phyloP scores from a whole-genome alignment of 1,284 basidiomycete genomes.

The Salmacisia buchloeana region DNA sequence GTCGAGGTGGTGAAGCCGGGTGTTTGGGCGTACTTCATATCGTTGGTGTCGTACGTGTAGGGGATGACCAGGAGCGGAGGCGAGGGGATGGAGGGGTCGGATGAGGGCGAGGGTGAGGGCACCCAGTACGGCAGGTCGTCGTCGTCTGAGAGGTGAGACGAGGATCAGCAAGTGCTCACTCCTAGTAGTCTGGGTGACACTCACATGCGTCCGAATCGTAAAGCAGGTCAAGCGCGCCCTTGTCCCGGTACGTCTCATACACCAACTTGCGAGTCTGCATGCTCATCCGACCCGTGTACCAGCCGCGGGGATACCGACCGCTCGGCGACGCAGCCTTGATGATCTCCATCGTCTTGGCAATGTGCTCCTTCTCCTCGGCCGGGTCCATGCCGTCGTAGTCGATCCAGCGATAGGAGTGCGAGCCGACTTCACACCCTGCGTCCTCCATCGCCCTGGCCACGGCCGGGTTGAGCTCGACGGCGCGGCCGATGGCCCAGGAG shows the following conservation, averaged over 20 bases:
- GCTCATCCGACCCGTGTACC: slow-evolving; percentile 52
- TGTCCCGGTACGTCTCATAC: slow-evolving; percentile 42
- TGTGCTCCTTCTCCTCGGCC: slow-evolving; percentile 46
- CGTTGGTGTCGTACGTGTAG: slow-evolving; percentile 51
- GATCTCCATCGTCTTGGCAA: slow-evolving; percentile 45
- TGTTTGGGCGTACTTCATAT: slow-evolving; percentile 51
- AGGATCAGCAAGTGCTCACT: slow-evolving; percentile 22
- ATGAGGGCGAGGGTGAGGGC: slow-evolving; percentile 18
- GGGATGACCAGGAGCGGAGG: slow-evolving; percentile 51
- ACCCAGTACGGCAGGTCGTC: slow-evolving; percentile 54
- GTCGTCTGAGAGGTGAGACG: slow-evolving; percentile 25
- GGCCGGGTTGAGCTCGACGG: slow-evolving; percentile 49
- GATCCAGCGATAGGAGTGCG: slow-evolving; percentile 51
- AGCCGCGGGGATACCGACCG: slow-evolving; percentile 44
- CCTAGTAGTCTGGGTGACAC: slow-evolving; percentile 22
- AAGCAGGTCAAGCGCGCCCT: slow-evolving; percentile 30
- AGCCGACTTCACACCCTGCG: slow-evolving; percentile 49
- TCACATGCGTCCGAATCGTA: slow-evolving; percentile 42
- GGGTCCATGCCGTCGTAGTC: slow-evolving; percentile 46
- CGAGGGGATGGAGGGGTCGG: slow-evolving; percentile 23
- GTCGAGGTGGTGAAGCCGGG: slow-evolving; percentile 51
- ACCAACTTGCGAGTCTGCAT: slow-evolving; percentile 44
- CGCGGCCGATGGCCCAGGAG: slow-evolving; percentile 50
- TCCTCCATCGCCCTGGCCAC: slow-evolving; percentile 45
- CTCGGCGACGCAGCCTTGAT: slow-evolving; percentile 42